phyloP scores from a whole-genome alignment of 2,329 filamentous ascomycete species.

The Xylariaceae sp. region DNA sequence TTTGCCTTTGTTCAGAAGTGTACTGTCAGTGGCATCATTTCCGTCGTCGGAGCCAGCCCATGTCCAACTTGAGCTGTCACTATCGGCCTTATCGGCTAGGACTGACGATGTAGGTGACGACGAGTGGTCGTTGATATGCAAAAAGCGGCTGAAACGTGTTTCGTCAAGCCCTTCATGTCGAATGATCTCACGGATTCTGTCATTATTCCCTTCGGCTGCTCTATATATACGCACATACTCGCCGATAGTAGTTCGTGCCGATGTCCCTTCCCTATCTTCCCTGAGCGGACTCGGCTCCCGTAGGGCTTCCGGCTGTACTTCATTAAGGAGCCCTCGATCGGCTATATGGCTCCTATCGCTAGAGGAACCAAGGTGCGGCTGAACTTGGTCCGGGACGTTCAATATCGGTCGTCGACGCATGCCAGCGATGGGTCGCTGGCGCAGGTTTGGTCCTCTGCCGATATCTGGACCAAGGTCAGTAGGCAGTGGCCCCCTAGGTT shows the following conservation, averaged over 20 bases:
- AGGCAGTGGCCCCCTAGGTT: slow-evolving; percentile 20
- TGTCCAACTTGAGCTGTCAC: slow-evolving; percentile 39
- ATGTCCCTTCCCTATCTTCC: slow-evolving; percentile 18
- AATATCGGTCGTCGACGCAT: slow-evolving; percentile 36
- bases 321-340: slow-evolving; percentile 18
- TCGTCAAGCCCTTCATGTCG: slow-evolving; percentile 64
- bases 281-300: slow-evolving; percentile 28
- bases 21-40: slow-evolving; percentile 16
- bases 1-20: slow-evolving; percentile 32
- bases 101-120: slow-evolving; percentile 27
- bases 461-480: slow-evolving; percentile 22
- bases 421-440: slow-evolving; percentile 36
- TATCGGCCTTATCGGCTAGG: slow-evolving; percentile 28
- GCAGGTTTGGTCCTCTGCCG: slow-evolving; percentile 26
- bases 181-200: slow-evolving; percentile 65
- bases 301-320: slow-evolving; percentile 18
- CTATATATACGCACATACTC: slow-evolving; percentile 62
- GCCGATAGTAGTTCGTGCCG: slow-evolving; percentile 41
- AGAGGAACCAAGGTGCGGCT: slow-evolving; percentile 23
- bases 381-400: slow-evolving; percentile 25
- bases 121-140: slow-evolving; percentile 23
- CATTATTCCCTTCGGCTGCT: slow-evolving; percentile 64
- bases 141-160: slow-evolving; percentile 50
- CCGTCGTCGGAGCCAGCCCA: slow-evolving; percentile 37
- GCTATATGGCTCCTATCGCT: slow-evolving; percentile 17